Evolutionary conservation across 495 filamentous ascomycete genomes (phyloP), one percentile per base, ranked within the genome.

Genomic region (Paragyromitra xinjiangensis): DNA sequence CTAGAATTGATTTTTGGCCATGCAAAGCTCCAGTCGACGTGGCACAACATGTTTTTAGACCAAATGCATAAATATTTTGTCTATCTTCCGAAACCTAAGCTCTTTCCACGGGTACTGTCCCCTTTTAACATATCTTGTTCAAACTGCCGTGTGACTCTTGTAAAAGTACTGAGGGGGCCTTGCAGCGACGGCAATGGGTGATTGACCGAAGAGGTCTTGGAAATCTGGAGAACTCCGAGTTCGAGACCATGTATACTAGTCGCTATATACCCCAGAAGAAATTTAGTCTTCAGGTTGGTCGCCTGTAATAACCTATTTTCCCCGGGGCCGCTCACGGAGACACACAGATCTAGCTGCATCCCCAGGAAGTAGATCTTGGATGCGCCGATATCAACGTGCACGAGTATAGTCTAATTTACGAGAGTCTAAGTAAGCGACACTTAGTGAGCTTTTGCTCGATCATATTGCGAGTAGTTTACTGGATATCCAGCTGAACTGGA

Each of bases 71-170:
- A 16, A 8, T 44, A 48, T 61, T 22, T 70, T 40, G 55, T 11
- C 40, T 50, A n/a, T 26, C 44, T 71, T 61, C 44, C 39, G 44
- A 40, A 59, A 24, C 40, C 50, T 56, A 71, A 62, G 40, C 68
- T 16, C 42, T 16, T 50, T 16, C n/a, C 26, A 71, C 37, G 50
- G 48, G 24, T 50, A 34, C 37, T 9, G 29, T 58, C 56, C 42
- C 26, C 12, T 14, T 48, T 22, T 22, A 62, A 62, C 12, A 61
- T 11, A 24, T 62, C 14, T 24, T 45, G 26, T 24, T 40, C 29
- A 5, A 40, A 26, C 68, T 45, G 29, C 51, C 40, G 55, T 71
- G 68, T 71, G 56, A 62, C 56, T 14, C 56, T 40, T 48, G 3
- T 3, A 4, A 40, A 56, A 68, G 16, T 16, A 24, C 48, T 42